These are phyloP conservation scores for Hysterangium stoloniferum DNA, from an alignment of 768 basidiomycete genomes.

Conservation along the genomic window DNA sequence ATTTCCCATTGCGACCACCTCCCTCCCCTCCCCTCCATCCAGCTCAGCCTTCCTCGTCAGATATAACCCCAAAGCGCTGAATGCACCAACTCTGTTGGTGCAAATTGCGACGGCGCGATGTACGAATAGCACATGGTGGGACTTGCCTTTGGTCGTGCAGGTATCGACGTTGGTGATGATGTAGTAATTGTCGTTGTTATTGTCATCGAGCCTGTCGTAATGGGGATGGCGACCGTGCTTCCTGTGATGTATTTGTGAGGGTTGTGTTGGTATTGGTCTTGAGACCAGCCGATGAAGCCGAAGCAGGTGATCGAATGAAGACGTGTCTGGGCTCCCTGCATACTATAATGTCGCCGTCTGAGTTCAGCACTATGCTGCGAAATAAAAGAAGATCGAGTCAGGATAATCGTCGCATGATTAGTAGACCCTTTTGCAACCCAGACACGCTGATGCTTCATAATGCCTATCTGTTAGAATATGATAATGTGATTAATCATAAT, in stretches of 20 bases:
- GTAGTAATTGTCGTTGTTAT: no score
- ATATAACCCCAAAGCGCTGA: conserved; percentile 72
- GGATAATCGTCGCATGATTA: not conserved
- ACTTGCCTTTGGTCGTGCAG: conserved; percentile 42
- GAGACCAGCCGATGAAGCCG: not conserved
- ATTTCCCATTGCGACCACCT: no score
- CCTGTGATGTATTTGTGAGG: not conserved
- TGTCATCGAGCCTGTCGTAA: no score
- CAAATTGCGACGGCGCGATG: conserved; percentile 84
- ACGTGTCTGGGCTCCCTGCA: conserved; percentile 95
- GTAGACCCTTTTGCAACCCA: conserved; percentile 71
- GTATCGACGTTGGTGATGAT: no score
- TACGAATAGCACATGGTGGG: conserved; percentile 68
- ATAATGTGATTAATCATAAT: no score
- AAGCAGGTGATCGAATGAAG: conserved; percentile 64
- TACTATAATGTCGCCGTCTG: conserved; percentile 82
- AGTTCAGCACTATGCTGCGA: conserved; percentile 81
- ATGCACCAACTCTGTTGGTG: conserved; percentile 81
- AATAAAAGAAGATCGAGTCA: not conserved
- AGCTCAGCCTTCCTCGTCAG: conserved; percentile 47
- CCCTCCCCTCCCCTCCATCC: conserved; percentile 51
- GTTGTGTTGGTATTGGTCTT: no score
- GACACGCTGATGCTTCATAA: conserved; percentile 75
- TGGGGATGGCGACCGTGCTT: not conserved
- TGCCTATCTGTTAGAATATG: no score